Evolutionary conservation across 106 monocot genomes (phyloP).

Genomic region (Acorus calamus): DNA sequence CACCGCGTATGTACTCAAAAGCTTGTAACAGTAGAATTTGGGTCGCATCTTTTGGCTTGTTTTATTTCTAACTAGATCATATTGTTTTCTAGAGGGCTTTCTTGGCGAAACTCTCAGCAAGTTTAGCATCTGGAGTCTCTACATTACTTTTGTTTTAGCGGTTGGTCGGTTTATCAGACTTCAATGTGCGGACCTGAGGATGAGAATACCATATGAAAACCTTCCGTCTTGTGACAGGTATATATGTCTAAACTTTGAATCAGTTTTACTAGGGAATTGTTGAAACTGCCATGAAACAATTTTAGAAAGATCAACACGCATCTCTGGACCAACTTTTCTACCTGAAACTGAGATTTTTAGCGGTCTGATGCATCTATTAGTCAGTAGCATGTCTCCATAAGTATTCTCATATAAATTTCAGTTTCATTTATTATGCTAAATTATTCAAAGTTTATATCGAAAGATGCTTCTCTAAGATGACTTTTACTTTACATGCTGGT

Average conservation of each 20-base stretch:
- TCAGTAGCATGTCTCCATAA: too few relatives aligned
- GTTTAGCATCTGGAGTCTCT: constrained; percentile 96
- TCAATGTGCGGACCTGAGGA: constrained; percentile 90
- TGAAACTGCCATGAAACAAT: too few relatives aligned
- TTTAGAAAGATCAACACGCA: too few relatives aligned
- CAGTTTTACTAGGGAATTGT: too few relatives aligned
- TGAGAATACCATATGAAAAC: constrained; percentile 98
- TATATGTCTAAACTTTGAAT: not conserved
- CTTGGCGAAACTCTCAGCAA: constrained; percentile 95
- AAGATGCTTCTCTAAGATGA: too few relatives aligned
- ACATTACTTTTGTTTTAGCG: constrained; percentile 91
- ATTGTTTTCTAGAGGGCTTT: constrained; percentile 70
- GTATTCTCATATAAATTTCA: too few relatives aligned
- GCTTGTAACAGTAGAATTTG: not conserved
- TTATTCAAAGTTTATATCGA: too few relatives aligned
- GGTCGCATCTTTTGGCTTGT: not conserved
- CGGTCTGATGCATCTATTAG: too few relatives aligned
- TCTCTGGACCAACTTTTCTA: too few relatives aligned
- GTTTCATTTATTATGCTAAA: too few relatives aligned
- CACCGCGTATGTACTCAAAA: constrained; percentile 58
- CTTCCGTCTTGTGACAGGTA: constrained; percentile 99
- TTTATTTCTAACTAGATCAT: constrained; percentile 1
- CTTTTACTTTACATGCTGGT: too few relatives aligned
- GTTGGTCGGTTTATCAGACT: constrained; percentile 95
- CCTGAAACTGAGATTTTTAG: too few relatives aligned